Evolutionary conservation across 2,329 filamentous ascomycete species (phyloP).

Genomic region (Penicillium griseofulvum): DNA sequence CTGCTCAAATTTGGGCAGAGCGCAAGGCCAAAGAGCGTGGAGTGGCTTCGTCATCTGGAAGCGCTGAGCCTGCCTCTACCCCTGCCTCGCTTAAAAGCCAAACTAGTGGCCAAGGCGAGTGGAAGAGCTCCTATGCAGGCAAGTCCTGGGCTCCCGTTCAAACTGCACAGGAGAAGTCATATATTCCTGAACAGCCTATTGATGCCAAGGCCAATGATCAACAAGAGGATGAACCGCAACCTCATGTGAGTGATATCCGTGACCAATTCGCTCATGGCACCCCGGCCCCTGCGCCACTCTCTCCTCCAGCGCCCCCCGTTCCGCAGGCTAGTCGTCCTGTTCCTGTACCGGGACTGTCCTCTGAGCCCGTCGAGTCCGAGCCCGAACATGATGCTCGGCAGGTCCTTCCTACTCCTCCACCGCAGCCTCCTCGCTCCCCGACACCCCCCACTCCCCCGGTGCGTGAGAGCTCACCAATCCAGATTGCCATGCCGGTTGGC

Average conservation of each 20-base stretch:
- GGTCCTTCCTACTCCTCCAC: conserved; percentile 39
- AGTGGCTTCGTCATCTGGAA: conserved; percentile 46
- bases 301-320: conserved; percentile 50
- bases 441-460: conserved; percentile 50
- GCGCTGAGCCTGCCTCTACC: conserved; percentile 45
- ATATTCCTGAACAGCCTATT: conserved; percentile 59
- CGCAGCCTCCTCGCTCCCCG: conserved; percentile 48
- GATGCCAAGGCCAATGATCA: conserved; percentile 54
- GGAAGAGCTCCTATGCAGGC: conserved; percentile 88
- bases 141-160: conserved; percentile 88
- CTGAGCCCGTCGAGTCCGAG: conserved; percentile 52
- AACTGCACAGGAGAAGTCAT: conserved; percentile 65
- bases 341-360: conserved; percentile 73
- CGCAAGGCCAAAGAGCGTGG: conserved; percentile 82
- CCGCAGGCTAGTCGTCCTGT: conserved; percentile 67
- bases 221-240: conserved; percentile 56
- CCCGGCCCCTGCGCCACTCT: conserved; percentile 35
- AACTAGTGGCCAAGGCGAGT: conserved; percentile 69
- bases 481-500: conserved; percentile 79
- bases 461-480: conserved; percentile 70
- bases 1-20: conserved; percentile 95
- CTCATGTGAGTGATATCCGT: conserved; percentile 70
- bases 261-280: conserved; percentile 79
- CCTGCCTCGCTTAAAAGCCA: conserved; percentile 62
- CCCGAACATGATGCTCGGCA: conserved; percentile 44